A percentile compares a stretch with the other conserved stretches of the same genome.
These are phyloP conservation scores for Climacium dendroides DNA, from an alignment of 225 moss, liverwort and hornwort genomes.

Conservation along the genomic window DNA sequence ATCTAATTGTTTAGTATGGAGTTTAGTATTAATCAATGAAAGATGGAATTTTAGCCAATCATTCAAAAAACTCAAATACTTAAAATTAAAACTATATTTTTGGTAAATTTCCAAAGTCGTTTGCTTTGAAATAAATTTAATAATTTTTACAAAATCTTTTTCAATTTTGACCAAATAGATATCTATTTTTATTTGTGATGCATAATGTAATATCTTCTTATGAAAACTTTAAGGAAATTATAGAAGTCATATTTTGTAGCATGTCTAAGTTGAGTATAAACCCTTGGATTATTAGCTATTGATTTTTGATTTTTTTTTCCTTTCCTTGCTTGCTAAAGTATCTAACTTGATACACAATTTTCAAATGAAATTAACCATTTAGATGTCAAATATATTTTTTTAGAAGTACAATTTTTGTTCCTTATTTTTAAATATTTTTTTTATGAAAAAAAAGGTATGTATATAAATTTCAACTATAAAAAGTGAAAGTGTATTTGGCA, in stretches of 20 bases:
- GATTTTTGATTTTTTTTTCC: neutral
- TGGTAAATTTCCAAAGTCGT: neutral
- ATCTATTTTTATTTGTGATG: neutral
- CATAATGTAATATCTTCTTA: neutral
- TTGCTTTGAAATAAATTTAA: neutral
- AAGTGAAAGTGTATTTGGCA: neutral
- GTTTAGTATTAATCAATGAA: neutral
- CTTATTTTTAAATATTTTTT: neutral
- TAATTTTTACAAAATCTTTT: neutral
- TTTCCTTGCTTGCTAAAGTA: neutral
- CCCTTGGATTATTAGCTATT: neutral
- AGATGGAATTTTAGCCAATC: neutral
- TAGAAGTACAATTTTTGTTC: fast-evolving
- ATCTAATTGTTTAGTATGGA: neutral
- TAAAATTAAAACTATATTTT: neutral
- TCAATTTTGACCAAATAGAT: neutral
- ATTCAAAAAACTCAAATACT: neutral
- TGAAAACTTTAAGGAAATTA: neutral
- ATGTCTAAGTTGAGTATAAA: neutral
- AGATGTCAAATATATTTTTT: neutral
- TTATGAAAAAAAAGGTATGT: neutral
- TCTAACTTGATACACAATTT: neutral
- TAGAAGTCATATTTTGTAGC: neutral
- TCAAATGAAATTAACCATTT: neutral
- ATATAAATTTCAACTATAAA: neutral